Evolutionary conservation across 164 flowering plant species (phyloP), one percentile per base, ranked within the genome.

Genomic region (Santalum album): DNA sequence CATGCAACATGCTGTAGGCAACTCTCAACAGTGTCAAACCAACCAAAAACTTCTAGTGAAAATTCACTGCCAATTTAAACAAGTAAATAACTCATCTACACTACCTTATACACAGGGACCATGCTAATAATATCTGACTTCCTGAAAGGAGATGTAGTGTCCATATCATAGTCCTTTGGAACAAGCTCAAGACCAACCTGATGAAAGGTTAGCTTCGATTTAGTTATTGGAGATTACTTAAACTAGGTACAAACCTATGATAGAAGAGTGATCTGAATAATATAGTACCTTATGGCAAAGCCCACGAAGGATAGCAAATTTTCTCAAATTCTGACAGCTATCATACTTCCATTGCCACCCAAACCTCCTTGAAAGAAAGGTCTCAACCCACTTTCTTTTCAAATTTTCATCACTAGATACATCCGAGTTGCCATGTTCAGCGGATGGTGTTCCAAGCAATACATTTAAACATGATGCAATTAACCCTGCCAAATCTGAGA

Each of bases 131-230:
- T 66, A 67, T 91, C 96, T 16, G 78, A 65, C 57, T 68, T 82
- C 57, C 61, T 67, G 56, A 91, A 91, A 26, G 98, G 98, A 61
- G 59, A 65, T 53, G 84, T 59, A 49, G 74, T 58, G 51, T 84
- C 87, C 90, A 84, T 77, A 57, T 88, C 90, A 68, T 81, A 91
- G 74, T 91, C 95, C 65, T 82, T 79, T 9, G 98, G 95, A 65
- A 82, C 84, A 68, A 91, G 82, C 80, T 91, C 98, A 48, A 91
- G 74, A 18, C 98, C 98, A 68, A 91, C 95, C 98, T 91, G 68
- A 49, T 44, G 49, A 57, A 56, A 46, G 23, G 55, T 19, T 4
- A 38, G 15, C n/a, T 44, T 24, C 32, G 25, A 3, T 53, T 45
- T 58, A 40, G 55, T 42, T 50, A 42, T 39, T 16, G 10, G 46